These are phyloP conservation scores for Diplocarpon rosae DNA, from an alignment of 2,329 filamentous ascomycete genomes.

Conservation along the genomic window DNA sequence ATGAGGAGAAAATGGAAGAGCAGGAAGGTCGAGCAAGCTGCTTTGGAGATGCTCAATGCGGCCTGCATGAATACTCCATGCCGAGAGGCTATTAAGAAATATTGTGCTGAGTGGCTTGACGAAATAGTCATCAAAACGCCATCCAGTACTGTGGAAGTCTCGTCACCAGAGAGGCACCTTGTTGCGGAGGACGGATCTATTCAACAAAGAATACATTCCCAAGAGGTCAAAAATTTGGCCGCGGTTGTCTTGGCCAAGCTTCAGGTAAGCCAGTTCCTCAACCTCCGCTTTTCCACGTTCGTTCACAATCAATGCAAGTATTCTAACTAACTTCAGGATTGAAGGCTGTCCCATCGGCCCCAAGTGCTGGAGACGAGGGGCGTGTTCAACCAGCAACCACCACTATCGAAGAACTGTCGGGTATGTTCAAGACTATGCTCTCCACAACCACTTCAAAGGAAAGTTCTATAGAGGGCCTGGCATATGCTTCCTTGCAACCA, in stretches of 20 bases:
- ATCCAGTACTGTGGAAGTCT: constrained; percentile 34
- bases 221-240: constrained; percentile 52
- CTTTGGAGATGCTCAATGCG: constrained; percentile 80
- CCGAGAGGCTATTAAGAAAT: constrained; percentile 71
- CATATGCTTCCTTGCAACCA: constrained; percentile 80
- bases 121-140: constrained; percentile 67
- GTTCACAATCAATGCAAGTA: constrained; percentile 12
- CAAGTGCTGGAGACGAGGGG: constrained; percentile 27
- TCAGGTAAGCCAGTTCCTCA: constrained; percentile 36
- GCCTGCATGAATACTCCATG: constrained; percentile 79
- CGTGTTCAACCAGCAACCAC: constrained; percentile 40
- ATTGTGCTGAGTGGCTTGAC: constrained; percentile 80
- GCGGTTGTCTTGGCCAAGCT: constrained; percentile 69
- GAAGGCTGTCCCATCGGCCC: constrained; percentile 25
- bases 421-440: constrained; percentile 56
- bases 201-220: constrained; percentile 37
- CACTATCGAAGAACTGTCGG: constrained; percentile 54
- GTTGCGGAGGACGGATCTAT: constrained; percentile 24
- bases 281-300: not conserved
- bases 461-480: constrained; percentile 78
- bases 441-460: constrained; percentile 47
- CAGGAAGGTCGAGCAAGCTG: constrained; percentile 73
- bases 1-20: constrained; percentile 76
- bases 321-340: constrained; percentile 28
- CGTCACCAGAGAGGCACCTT: constrained; percentile 15